phyloP scores from a whole-genome alignment of 176 grass and related monocot genomes.

The Zizania latifolia region DNA sequence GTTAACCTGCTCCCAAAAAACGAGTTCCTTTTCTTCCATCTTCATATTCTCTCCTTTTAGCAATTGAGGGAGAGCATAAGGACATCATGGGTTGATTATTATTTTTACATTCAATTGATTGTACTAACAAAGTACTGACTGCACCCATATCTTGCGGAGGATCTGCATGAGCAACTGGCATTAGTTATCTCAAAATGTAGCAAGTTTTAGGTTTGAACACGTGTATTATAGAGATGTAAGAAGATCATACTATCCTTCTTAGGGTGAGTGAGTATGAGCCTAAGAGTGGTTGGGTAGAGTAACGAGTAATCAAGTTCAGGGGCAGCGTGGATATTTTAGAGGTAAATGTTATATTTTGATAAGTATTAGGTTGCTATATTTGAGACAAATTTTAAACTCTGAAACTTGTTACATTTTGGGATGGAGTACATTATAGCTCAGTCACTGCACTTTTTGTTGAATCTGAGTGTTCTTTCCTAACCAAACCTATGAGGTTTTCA shows the following conservation, averaged over 20 bases:
- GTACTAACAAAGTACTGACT: background rate
- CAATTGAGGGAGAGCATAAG: background rate
- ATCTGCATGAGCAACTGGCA: background rate
- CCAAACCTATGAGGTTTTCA: background rate
- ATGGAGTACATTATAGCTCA: background rate
- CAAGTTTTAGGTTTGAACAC: too few species aligned
- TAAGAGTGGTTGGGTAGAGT: too few species aligned
- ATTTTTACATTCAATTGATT: background rate
- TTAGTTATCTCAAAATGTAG: too few species aligned
- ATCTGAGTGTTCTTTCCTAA: background rate
- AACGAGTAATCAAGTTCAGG: too few species aligned
- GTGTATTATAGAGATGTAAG: too few species aligned
- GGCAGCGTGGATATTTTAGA: too few species aligned
- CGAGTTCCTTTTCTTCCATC: background rate
- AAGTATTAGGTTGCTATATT: too few species aligned
- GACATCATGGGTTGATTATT: background rate
- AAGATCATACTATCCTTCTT: too few species aligned
- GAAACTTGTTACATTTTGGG: too few species aligned
- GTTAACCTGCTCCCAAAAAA: conserved; percentile 29
- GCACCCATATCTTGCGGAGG: background rate
- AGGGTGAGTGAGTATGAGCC: too few species aligned
- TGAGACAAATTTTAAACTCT: too few species aligned
- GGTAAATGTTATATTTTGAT: too few species aligned
- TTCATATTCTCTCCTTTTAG: conserved; percentile 1
- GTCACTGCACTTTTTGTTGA: background rate